A percentile compares a stretch with the other conserved stretches of the same genome.
Conservation (phyloP, 2,329 filamentous ascomycete genomes). For the Aspergillus sclerotialis region DNA sequence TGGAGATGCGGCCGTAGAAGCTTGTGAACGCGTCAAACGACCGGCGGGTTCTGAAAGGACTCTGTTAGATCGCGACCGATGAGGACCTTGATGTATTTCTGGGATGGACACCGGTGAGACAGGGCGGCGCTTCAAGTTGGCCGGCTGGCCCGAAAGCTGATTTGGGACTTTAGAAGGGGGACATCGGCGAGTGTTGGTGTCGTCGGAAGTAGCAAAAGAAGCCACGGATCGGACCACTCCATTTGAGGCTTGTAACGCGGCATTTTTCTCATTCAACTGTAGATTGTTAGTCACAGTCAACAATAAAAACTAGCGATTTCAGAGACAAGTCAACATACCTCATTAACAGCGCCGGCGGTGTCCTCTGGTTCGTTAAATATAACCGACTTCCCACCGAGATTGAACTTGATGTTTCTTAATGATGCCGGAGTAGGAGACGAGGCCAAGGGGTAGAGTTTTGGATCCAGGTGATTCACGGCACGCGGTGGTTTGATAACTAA, state of each 20-base stretch:
- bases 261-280: constrained; percentile 39
- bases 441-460: constrained; percentile 85
- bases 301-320: neutral
- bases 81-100: constrained; percentile 45
- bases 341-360: constrained; percentile 44
- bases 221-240: constrained; percentile 42
- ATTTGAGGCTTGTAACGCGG: constrained; percentile 39
- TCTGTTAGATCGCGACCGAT: constrained; percentile 19
- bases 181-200: constrained; percentile 21
- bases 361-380: constrained; percentile 58
- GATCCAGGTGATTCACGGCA: constrained; percentile 65
- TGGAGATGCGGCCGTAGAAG: constrained; percentile 19
- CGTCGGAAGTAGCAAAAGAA: constrained; percentile 36
- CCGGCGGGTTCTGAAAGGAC: constrained; percentile 46
- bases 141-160: constrained; percentile 16
- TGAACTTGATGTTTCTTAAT: constrained; percentile 70
- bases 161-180: constrained; percentile 15
- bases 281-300: constrained; percentile 1
- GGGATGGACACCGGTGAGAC: constrained; percentile 48
- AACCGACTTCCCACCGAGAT: constrained; percentile 55
- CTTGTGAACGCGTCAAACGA: constrained; percentile 34
- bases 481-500: constrained; percentile 68
- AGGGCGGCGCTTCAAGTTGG: constrained; percentile 39
- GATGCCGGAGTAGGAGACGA: constrained; percentile 72
- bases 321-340: constrained; percentile 36